Conservation (phyloP, 352 stramenopile species). For the Phytophthora pistaciae region DNA sequence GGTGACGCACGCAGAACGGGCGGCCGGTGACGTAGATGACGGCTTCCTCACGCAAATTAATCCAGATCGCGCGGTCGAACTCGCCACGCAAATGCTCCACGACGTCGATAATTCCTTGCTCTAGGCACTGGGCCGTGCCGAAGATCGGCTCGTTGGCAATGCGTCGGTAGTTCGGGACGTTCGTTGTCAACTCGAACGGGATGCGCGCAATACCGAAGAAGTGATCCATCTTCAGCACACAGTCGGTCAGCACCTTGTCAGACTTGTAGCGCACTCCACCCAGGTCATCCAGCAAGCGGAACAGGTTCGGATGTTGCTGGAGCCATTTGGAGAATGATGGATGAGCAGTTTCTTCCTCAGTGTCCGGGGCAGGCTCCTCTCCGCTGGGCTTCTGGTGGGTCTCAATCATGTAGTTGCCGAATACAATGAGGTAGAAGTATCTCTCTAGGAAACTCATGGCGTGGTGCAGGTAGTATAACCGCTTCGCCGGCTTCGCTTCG, state of each 20-base stretch:
- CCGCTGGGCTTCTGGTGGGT: conserved; percentile 20
- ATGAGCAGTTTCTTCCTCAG: conserved; percentile 28
- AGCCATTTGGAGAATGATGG: conserved; percentile 87
- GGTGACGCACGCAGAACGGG: conserved; percentile 88
- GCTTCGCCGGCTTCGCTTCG: conserved; percentile 80
- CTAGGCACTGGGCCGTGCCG: conserved; percentile 80
- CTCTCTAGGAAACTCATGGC: conserved; percentile 88
- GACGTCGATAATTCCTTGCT: conserved; percentile 78
- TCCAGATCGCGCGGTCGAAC: conserved; percentile 87
- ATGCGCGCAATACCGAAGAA: conserved; percentile 86
- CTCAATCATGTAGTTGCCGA: conserved; percentile 83
- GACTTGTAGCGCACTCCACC: conserved; percentile 85
- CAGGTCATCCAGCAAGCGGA: conserved; percentile 79
- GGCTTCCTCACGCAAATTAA: conserved; percentile 93
- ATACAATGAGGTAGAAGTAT: conserved; percentile 92
- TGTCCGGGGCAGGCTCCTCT: conserved; percentile 21
- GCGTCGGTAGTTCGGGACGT: conserved; percentile 89
- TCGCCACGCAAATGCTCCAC: conserved; percentile 59
- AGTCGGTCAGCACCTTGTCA: conserved; percentile 81
- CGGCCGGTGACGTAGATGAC: conserved; percentile 90
- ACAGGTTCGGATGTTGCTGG: conserved; percentile 75
- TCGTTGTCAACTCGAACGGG: conserved; percentile 67
- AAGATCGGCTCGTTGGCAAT: conserved; percentile 88
- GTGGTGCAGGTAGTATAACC: conserved; percentile 86
- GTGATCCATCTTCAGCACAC: conserved; percentile 91